Base-by-base conservation (phyloP, 2,329 filamentous ascomycete genomes). In the Aspergillus luchuensis region DNA sequence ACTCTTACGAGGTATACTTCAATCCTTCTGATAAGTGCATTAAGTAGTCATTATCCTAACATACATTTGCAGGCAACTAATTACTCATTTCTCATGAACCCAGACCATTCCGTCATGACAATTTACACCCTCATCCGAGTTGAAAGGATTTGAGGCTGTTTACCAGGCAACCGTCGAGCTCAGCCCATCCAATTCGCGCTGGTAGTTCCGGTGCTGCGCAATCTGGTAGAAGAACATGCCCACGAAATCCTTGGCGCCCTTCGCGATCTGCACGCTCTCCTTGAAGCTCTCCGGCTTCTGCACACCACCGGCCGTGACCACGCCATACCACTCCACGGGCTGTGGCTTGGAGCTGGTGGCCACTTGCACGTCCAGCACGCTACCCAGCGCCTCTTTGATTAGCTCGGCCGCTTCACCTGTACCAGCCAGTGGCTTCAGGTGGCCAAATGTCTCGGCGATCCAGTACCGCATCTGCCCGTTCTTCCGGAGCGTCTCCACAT, bases 361-460 rank as follows among this genome's bases (percentile, higher is more conserved):
- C 67, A 85, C 82, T 5, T 76, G 61, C 66, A 87, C 76, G 4
- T 79, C 81, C 0, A 81, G 78, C 5, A 83, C 71, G 30, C 53
- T 75, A 68, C 57, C 79, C 71, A 76, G 59, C 1, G 76, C 76
- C 30, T 81, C 75, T 53, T 81, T 56, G 39, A 56, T 56, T 8
- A 56, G 39, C 53, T 56, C 39, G 10, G 53, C 71, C 15, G 69
- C 72, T 57, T 75, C 73, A 33, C 89, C 90, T 0, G 88, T 87
- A 0, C 87, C 91, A 1, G 86, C 90, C 45, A 95, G 89, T 1
- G 89, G 79, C 81, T 94, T 94, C 56, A 92, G 82, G 62, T 94
- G 91, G 0, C 90, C 90, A 65, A 93, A 94, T 0, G 91, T 88
- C 75, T 94, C 91, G 2, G 89, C 85, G 2, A 93, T 78, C 85